Evolutionary conservation across 2,329 filamentous ascomycete species (phyloP).

Genomic region (Aspergillus terreus): DNA sequence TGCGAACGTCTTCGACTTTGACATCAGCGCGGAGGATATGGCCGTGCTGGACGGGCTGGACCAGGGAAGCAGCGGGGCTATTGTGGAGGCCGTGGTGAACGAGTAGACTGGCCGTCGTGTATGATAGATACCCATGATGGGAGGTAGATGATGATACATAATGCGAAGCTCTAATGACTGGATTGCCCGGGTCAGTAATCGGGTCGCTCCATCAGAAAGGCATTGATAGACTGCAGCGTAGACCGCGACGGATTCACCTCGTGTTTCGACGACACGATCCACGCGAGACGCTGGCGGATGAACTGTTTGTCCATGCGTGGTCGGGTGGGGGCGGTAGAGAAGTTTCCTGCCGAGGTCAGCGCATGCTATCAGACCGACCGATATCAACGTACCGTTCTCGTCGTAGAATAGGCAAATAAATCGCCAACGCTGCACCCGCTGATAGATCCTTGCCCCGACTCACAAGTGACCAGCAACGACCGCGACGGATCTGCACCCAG

Average conservation of each 20-base stretch:
- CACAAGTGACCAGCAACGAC: slow-evolving; percentile 62
- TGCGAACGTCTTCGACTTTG: slow-evolving; percentile 59
- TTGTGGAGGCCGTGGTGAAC: slow-evolving; percentile 46
- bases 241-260: slow-evolving; percentile 78
- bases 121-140: slow-evolving; percentile 7
- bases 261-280: slow-evolving; percentile 74
- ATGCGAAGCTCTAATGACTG: slow-evolving; percentile 2
- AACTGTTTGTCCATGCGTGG: slow-evolving; percentile 64
- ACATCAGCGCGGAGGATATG: slow-evolving; percentile 57
- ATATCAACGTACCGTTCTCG: slow-evolving; percentile 52
- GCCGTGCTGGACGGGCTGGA: slow-evolving; percentile 49
- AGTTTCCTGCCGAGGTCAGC: slow-evolving; percentile 25
- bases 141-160: background rate
- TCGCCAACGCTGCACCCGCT: slow-evolving; percentile 69
- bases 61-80: slow-evolving; percentile 45
- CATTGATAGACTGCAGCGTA: slow-evolving; percentile 88
- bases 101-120: slow-evolving; percentile 26
- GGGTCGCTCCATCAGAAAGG: slow-evolving; percentile 67
- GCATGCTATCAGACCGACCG: background rate
- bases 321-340: slow-evolving; percentile 23
- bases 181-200: slow-evolving; percentile 23
- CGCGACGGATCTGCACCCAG: slow-evolving; percentile 27
- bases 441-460: slow-evolving; percentile 78
- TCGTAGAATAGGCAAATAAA: slow-evolving; percentile 70
- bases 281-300: slow-evolving; percentile 74